Evolutionary conservation across 345 rosid species (phyloP).

Genomic region (Acer yangbiense): DNA sequence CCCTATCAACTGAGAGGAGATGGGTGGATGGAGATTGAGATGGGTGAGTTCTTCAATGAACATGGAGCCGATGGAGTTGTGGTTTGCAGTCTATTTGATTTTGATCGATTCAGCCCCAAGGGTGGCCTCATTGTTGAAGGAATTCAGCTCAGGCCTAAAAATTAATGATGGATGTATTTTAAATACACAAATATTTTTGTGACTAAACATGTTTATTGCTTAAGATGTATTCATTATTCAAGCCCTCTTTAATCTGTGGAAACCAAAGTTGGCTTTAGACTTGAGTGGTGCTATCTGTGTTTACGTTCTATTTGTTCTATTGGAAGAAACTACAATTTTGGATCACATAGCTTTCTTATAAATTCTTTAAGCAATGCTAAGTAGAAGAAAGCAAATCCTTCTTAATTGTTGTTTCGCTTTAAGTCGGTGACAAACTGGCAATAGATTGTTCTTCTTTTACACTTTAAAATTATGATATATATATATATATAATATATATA

Average conservation of each 20-base stretch:
- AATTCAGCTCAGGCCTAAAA: slow-evolving; percentile 46
- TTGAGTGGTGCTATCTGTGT: too few relatives aligned
- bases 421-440: too few relatives aligned
- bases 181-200: not conserved
- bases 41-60: slow-evolving; percentile 43
- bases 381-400: too few relatives aligned
- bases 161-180: not conserved
- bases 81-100: slow-evolving; percentile 27
- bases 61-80: slow-evolving; percentile 30
- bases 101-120: slow-evolving; percentile 13
- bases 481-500: too few relatives aligned
- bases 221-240: not conserved
- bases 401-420: too few relatives aligned
- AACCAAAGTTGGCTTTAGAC: not conserved
- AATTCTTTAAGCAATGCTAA: too few relatives aligned
- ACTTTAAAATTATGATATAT: too few relatives aligned
- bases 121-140: slow-evolving; percentile 42
- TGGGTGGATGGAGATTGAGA: slow-evolving; percentile 45
- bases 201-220: not conserved
- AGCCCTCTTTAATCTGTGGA: not conserved
- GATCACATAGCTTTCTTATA: too few relatives aligned
- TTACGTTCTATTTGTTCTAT: too few relatives aligned
- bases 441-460: too few relatives aligned
- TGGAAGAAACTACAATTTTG: too few relatives aligned
- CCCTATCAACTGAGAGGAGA: slow-evolving; percentile 25